Base-by-base conservation (phyloP, 352 stramenopile genomes). In the Peronospora belbahrii region DNA sequence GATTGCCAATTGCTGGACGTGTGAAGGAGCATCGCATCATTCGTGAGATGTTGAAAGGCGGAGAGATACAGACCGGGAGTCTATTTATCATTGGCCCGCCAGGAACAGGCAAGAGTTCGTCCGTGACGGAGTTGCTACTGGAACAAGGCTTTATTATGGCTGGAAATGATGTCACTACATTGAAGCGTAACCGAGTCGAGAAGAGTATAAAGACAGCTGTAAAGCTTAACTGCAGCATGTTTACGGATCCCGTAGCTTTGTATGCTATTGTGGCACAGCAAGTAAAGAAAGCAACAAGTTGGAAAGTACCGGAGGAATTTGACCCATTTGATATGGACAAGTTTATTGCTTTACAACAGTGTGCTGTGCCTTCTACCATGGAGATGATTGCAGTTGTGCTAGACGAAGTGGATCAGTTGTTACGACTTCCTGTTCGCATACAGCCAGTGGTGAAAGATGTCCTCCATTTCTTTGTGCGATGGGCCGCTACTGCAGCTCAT, bases 191-290 rank as follows among this genome's bases (percentile, higher is more conserved):
- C 18, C 34, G 40, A 14, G 28, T 3, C 15, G 38, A 9, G 13
- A 51, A 46, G 19, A 41, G 24, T 6, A 39, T 9, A 15, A 62
- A 59, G 27, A 35, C 28, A 10, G 52, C 63, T 10, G 59, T 83
- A 25, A 72, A 72, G 6, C 15, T 88, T 15, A 88, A 88, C 49
- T 88, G 76, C 62, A 84, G 70, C 50, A 80, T 60, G 8, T 88
- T 82, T 45, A 55, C 50, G 9, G 67, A 72, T 20, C 73, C 76
- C 0, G 48, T 53, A 7, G 71, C 55, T 37, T 56, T 88, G 25
- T 76, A 74, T 27, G 37, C 58, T 5, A 58, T 54, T 15, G 62
- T 85, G 11, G 59, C 48, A 30, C 57, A 59, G 4, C 56, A 52
- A 3, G 31, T 60, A n/a, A 43, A 34, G 11, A 45, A 50, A 3